These are phyloP conservation scores for Nymphaea thermarum DNA, from an alignment of 164 flowering plant genomes.

Conservation along the genomic window DNA sequence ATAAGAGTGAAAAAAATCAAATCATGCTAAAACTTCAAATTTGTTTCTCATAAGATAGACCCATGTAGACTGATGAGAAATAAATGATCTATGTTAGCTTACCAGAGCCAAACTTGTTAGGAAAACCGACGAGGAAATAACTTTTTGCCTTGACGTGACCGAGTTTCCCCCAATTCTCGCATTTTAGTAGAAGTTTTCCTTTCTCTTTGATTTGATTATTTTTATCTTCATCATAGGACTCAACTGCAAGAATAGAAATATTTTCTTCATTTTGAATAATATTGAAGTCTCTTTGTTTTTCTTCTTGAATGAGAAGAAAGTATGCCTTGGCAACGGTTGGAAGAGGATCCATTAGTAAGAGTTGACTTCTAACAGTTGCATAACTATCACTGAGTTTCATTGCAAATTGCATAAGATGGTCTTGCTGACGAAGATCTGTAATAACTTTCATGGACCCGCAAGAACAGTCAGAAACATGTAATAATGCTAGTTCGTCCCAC, in stretches of 20 bases:
- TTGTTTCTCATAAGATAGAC: neutral
- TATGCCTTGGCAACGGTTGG: neutral
- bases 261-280: neutral
- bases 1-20: neutral
- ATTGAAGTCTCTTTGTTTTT: neutral
- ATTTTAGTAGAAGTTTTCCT: neutral
- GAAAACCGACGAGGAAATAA: neutral
- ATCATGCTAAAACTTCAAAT: neutral
- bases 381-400: neutral
- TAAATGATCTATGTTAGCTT: too few relatives aligned
- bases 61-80: neutral
- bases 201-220: neutral
- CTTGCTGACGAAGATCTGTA: neutral
- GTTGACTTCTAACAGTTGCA: neutral
- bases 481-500: constrained; percentile 9
- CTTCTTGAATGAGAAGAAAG: neutral
- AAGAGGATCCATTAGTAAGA: neutral
- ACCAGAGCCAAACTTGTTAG: neutral
- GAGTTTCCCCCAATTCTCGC: neutral
- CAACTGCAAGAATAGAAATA: neutral
- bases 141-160: neutral
- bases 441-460: constrained; percentile 4
- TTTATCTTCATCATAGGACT: neutral
- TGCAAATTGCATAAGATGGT: neutral
- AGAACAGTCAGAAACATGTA: neutral